Evolutionary conservation across 192 early-diverging fungal genomes (phyloP).

Genomic region (Fimicolochytrium jonesii): DNA sequence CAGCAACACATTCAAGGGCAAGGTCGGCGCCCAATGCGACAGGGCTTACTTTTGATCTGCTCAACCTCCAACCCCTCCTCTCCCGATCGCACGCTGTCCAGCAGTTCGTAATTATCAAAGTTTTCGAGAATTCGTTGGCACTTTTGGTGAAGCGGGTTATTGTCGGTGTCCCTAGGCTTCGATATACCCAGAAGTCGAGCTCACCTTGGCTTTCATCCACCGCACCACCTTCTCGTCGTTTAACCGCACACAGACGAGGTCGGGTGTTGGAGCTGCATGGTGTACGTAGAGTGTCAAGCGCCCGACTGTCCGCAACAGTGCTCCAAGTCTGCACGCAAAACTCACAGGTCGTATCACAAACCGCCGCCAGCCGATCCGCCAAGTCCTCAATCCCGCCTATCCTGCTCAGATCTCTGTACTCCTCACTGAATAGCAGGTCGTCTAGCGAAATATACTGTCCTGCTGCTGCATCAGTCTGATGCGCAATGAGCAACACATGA

Average conservation of each 20-base stretch:
- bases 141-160: not conserved
- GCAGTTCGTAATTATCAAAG: slow-evolving; percentile 7
- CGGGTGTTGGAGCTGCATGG: slow-evolving; percentile 4
- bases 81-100: not conserved
- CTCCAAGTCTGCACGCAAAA: not conserved
- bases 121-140: not conserved
- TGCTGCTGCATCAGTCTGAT: slow-evolving; percentile 9
- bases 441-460: slow-evolving; percentile 19
- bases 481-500: too few relatives aligned
- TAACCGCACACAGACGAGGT: slow-evolving; percentile 3
- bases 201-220: slow-evolving; percentile 24
- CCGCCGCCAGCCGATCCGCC: not conserved
- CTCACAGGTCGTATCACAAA: slow-evolving; percentile 13
- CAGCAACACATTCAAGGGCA: not conserved
- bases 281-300: too few relatives aligned
- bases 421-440: slow-evolving; percentile 19
- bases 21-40: not conserved
- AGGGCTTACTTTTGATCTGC: not conserved
- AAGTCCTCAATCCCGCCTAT: not conserved
- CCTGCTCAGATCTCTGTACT: not conserved
- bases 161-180: not conserved
- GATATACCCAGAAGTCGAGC: not conserved
- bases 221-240: slow-evolving; percentile 22
- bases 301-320: not conserved
- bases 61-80: slow-evolving; percentile 12